Base-by-base conservation (phyloP, 768 basidiomycete species). In the Psilocybe tampanensis region DNA sequence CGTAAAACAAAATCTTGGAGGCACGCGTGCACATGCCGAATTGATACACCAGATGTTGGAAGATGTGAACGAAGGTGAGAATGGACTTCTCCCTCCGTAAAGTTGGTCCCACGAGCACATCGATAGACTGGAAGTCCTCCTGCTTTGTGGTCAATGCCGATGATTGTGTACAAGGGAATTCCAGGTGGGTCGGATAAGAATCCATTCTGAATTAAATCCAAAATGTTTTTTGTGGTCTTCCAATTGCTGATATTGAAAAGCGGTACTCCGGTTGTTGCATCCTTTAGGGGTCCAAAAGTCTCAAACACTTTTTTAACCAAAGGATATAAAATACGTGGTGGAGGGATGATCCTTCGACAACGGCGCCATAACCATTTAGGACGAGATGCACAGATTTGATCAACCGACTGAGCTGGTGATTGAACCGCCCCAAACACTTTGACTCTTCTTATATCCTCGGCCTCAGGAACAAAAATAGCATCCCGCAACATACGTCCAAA, bases 71-170 rank as follows among this genome's bases (percentile, higher is more conserved):
- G 58, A 4, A 72, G 48, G 48, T 68, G 69, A 0, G 64, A 64
- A 52, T 77, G 74, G 7, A 77, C 69, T 17, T 70, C 70, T 26
- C 76, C 73, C 61, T 76, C 69, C 8, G 68, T 69, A 8, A 44
- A 42, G 24, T 75, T 75, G 6, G 75, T 75, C 0, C 72, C 72
- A 7, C 64, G 58, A 2, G 62, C 44, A 47, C 72, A 72, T 0
- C 55, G 58, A 32, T 69, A 73, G 3, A 71, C 55, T 1, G 67
- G 60, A 0, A 71, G 58, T 7, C 60, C 64, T 26, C 58, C 60
- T 49, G 54, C 51, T 24, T 68, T 66, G 13, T 17, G 15, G 47
- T 72, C 67, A n/a, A 64, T 8, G 1, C 65, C 66, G 18, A 67
- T 18, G 0, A 52, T 11, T 3, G 47, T 59, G 47, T 70, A 74